These are phyloP conservation scores for Penicillium sp. DNA, from an alignment of 2,329 filamentous ascomycete species.

Conservation along the genomic window DNA sequence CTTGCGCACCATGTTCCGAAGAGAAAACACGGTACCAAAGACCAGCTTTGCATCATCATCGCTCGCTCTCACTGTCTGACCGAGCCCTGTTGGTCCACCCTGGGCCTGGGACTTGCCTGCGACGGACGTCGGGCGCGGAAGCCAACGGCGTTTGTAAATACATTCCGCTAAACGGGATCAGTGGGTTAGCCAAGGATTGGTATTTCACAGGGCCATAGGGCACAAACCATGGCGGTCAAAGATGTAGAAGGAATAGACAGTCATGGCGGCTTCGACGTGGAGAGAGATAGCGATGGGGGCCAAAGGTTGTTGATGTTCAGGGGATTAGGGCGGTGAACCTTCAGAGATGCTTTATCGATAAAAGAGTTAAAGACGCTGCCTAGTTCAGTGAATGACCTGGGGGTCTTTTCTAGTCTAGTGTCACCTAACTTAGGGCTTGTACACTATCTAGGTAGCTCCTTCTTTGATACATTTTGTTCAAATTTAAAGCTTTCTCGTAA, in stretches of 20 bases:
- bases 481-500: constrained; percentile 17
- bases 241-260: constrained; percentile 97
- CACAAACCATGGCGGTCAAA: constrained; percentile 91
- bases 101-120: constrained; percentile 41
- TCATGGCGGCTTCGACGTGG: constrained; percentile 59
- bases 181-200: constrained; percentile 3
- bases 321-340: constrained; percentile 24
- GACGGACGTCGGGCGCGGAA: constrained; percentile 54
- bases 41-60: constrained; percentile 93
- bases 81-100: constrained; percentile 23
- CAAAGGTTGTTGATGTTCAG: constrained; percentile 21
- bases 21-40: constrained; percentile 93
- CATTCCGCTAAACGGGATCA: constrained; percentile 71
- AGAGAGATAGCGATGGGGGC: neutral
- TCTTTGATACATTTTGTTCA: constrained; percentile 2
- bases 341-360: constrained; percentile 12
- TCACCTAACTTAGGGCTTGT: neutral
- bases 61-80: constrained; percentile 51
- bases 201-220: neutral
- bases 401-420: neutral
- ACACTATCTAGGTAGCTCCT: neutral
- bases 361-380: constrained; percentile 16
- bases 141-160: constrained; percentile 91
- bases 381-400: neutral
- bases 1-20: constrained; percentile 96